These are phyloP conservation scores for Tylopilus intermedius DNA, from an alignment of 768 basidiomycete genomes.

Conservation along the genomic window DNA sequence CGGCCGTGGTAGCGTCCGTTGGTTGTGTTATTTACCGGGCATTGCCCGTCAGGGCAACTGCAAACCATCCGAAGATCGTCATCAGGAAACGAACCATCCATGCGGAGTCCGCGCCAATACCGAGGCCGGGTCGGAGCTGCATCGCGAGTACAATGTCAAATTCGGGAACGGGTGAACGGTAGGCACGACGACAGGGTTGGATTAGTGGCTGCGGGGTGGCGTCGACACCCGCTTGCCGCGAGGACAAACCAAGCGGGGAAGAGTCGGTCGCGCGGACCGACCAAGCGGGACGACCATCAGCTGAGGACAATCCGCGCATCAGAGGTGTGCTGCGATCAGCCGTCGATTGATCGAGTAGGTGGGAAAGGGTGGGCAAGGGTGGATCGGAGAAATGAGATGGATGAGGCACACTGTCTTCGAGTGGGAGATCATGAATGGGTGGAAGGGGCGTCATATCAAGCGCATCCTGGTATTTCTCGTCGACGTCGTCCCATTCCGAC, in stretches of 20 bases:
- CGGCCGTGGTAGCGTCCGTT: background rate
- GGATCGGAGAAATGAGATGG: constrained; percentile 11
- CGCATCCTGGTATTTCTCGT: constrained; percentile 31
- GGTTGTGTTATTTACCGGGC: constrained; percentile 10
- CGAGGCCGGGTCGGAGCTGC: constrained; percentile 71
- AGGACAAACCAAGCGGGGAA: constrained; percentile 18
- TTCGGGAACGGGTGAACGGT: constrained; percentile 42
- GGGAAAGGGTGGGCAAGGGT: constrained; percentile 3
- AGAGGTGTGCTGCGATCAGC: constrained; percentile 7
- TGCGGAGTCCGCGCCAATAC: constrained; percentile 65
- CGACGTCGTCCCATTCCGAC: constrained; percentile 24
- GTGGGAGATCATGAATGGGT: constrained; percentile 17
- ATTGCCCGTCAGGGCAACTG: constrained; percentile 48
- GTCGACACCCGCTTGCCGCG: constrained; percentile 4
- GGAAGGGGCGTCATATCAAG: constrained; percentile 25
- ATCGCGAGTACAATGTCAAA: constrained; percentile 69
- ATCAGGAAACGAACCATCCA: constrained; percentile 79
- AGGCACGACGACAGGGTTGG: constrained; percentile 22
- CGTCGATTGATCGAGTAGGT: constrained; percentile 7
- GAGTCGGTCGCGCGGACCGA: constrained; percentile 26
- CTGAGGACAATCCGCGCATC: constrained; percentile 15
- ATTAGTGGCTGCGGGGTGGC: constrained; percentile 10
- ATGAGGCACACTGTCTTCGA: constrained; percentile 6
- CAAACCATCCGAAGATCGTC: constrained; percentile 76
- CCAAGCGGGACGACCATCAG: constrained; percentile 25